Evolutionary conservation across 2,329 filamentous ascomycete species (phyloP).

Genomic region (Fusarium algeriense): DNA sequence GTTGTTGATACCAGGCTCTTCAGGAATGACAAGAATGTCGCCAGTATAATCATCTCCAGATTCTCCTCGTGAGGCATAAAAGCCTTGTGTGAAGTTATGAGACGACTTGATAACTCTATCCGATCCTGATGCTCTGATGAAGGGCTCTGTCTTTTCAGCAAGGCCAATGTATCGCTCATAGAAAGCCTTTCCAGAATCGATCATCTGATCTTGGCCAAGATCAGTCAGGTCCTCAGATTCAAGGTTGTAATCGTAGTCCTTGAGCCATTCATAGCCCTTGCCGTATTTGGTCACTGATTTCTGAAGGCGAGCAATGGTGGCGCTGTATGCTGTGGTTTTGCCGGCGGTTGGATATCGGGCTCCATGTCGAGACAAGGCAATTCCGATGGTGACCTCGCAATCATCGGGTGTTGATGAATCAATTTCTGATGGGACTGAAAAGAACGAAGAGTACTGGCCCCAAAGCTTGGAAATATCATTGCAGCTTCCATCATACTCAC

Average conservation of each 20-base stretch:
- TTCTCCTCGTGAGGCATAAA: constrained; percentile 63
- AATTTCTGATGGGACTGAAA: constrained; percentile 77
- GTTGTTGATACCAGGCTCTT: constrained; percentile 78
- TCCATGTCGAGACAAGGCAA: constrained; percentile 86
- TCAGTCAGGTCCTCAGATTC: constrained; percentile 76
- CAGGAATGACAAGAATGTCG: constrained; percentile 75
- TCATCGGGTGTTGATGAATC: constrained; percentile 68
- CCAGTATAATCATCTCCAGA: constrained; percentile 61
- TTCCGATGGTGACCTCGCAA: constrained; percentile 84
- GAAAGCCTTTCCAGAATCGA: constrained; percentile 81
- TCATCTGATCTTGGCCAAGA: constrained; percentile 76
- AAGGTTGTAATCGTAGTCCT: constrained; percentile 77
- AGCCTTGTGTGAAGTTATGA: constrained; percentile 80
- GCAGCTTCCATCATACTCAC: constrained; percentile 58
- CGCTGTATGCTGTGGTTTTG: constrained; percentile 74
- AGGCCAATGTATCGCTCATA: constrained; percentile 78
- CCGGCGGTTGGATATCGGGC: constrained; percentile 81
- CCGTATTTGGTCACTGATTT: constrained; percentile 66
- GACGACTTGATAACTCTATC: constrained; percentile 81
- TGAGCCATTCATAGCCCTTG: constrained; percentile 75
- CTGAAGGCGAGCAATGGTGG: constrained; percentile 76
- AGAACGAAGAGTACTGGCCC: constrained; percentile 92
- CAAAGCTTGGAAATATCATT: constrained; percentile 72
- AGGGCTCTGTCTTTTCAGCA: constrained; percentile 69
- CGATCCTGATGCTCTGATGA: constrained; percentile 78